Base-by-base conservation (phyloP, 2,329 filamentous ascomycete genomes). In the Endoconidiophora polonica region DNA sequence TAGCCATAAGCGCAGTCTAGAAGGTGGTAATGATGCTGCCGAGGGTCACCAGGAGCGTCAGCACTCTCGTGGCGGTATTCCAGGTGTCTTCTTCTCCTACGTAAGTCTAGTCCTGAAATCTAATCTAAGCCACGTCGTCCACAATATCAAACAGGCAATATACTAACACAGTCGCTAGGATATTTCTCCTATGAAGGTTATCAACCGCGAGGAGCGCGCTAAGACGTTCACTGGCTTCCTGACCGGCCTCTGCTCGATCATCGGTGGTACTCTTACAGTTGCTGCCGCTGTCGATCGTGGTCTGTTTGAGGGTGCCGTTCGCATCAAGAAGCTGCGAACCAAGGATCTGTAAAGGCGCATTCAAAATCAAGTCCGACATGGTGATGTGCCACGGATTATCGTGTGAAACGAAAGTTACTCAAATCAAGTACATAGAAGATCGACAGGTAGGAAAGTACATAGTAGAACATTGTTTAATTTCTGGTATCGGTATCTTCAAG, bases 131-230 rank as follows among this genome's bases (percentile, higher is more conserved):
- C 23, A 37, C 12, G 14, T 14, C 22, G 10, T n/a, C 20, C 20
- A 6, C 33, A 24, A 22, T 24, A 39, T n/a, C n/a, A 5, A 38
- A 29, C 29, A 38, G 44, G 42, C 46, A 38, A 55, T 7, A 22
- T 7, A 38, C 1, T 36, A 46, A 33, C 29, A 33, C 6, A 9
- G 29, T 12, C 29, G 7, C 9, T 49, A 88, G 83, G 91, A 98
- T 59, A 98, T 98, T 64, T 96, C 90, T 2, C 91, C 91, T 4
- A 98, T 98, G 91, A 98, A 96, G 69, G 90, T 98, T 54, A 83
- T 98, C 67, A 98, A 98, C 70, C 83, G 88, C 50, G 93, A 98
- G 68, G 82, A 85, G 57, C 78, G 86, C 44, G 72, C 81, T 54
- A 96, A 96, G 72, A 83, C 83, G 3, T 93, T 98, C 63, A 79